Percentiles rank a stretch among this genome's conserved stretches.
Evolutionary conservation across 768 basidiomycete species (phyloP).

Genomic region (Suillus cothurnatus): DNA sequence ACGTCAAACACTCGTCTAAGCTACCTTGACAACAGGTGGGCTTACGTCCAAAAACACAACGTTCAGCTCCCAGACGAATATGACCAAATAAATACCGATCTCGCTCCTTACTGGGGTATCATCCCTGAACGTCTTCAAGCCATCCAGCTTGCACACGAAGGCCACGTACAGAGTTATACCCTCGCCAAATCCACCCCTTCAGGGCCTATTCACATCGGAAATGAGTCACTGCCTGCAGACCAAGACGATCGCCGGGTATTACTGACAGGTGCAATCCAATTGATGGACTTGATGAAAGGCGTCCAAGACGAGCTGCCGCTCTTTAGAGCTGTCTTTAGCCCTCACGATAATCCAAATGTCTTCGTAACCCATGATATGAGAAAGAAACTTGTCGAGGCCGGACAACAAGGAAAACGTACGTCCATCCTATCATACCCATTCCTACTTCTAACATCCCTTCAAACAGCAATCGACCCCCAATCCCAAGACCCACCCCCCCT

Average conservation of each 20-base stretch:
- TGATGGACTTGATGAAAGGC: constrained; percentile 42
- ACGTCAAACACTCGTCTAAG: not conserved
- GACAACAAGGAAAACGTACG: constrained; percentile 5
- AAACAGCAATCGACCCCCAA: not conserved
- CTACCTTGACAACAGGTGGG: constrained; percentile 38
- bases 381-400: constrained; percentile 35
- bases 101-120: constrained; percentile 48
- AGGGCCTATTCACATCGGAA: constrained; percentile 17
- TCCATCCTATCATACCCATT: too few relatives aligned
- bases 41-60: constrained; percentile 44
- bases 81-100: constrained; percentile 47
- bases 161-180: constrained; percentile 36
- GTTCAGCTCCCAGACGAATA: constrained; percentile 58
- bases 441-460: not conserved
- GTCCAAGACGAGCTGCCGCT: constrained; percentile 44
- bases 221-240: constrained; percentile 16
- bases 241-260: not conserved
- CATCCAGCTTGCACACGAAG: constrained; percentile 33
- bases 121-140: constrained; percentile 33
- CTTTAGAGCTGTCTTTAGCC: constrained; percentile 48
- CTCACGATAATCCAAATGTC: constrained; percentile 46
- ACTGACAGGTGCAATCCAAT: constrained; percentile 31
- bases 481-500: not conserved
- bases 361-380: constrained; percentile 37
- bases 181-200: constrained; percentile 28